Conservation (phyloP, 2,329 filamentous ascomycete genomes). For the Fusarium sp. region DNA sequence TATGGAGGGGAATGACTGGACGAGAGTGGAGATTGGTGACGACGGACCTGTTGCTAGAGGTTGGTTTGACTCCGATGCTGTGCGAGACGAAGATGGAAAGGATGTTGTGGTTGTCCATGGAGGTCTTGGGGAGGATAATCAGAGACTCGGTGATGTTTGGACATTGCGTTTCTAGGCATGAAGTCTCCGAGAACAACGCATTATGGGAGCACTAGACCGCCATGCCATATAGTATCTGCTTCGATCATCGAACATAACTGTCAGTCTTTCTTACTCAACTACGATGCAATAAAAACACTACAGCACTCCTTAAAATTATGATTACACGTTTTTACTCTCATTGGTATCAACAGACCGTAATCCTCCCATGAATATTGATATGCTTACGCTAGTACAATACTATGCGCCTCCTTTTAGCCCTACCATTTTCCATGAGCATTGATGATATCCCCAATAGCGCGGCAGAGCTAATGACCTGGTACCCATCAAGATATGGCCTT, state of each 20-base stretch:
- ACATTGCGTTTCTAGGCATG: background rate
- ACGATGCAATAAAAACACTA: background rate
- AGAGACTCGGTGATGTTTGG: background rate
- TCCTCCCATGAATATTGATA: background rate
- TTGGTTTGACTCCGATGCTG: background rate
- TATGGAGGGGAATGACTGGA: rapidly evolving
- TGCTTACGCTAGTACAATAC: background rate
- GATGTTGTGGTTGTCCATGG: background rate
- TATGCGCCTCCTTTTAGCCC: background rate
- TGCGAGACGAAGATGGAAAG: rapidly evolving
- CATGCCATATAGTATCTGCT: rapidly evolving
- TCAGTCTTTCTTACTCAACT: background rate
- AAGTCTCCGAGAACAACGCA: rapidly evolving
- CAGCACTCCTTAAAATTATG: background rate
- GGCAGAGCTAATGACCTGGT: rapidly evolving
- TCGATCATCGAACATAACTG: rapidly evolving
- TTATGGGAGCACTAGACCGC: rapidly evolving
- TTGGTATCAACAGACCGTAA: rapidly evolving
- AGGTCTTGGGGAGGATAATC: background rate
- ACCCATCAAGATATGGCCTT: background rate
- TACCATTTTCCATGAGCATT: rapidly evolving
- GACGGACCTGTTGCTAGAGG: background rate
- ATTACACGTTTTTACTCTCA: background rate
- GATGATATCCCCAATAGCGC: too few species aligned
- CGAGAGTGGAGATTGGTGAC: background rate